Evolutionary conservation across 768 basidiomycete genomes (phyloP), one percentile per base, ranked within the genome.

Genomic region (Lentinula sp.): DNA sequence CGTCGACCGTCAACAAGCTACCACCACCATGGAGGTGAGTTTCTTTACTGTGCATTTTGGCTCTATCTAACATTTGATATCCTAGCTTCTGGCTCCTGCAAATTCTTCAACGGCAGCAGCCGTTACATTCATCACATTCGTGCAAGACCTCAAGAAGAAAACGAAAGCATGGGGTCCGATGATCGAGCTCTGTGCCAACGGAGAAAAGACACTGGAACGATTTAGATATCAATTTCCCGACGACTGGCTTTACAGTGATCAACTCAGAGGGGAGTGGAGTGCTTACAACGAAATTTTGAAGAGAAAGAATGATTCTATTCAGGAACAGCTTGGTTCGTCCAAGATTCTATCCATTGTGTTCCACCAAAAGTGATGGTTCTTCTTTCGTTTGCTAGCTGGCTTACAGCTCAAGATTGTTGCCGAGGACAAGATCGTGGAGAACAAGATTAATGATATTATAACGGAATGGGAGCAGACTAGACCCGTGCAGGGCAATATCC

Each of bases 351-450:
- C 35, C 64, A 11, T 52, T 35, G 49, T 37, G 10, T 50, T 5
- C 10, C 31, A 50, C 49, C n/a, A 9, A 16, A 13, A 51, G 3
- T n/a, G 32, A 18, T 46, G 7, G 40, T 3, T 37, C 3, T 43
- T 43, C 10, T 31, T 46, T 46, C 4, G 3, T 46, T 45, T 3
- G 15, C 16, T 62, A 96, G 95, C 93, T 64, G 97, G 96, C 0
- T 80, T 99, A n/a, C 97, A 98, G 74, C 80, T 98, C 64, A 99
- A 98, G 82, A 96, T 99, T 71, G 92, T 96, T n/a, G 95, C 97
- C 1, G 95, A 99, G 73, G 97, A 98, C 79, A 96, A 96, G 78
- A 94, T 98, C 59, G 86, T 98, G 1, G 93, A 96, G 78, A 92
- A 93, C 74, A 95, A 93, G 77, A 95, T 98, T 69, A 88, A 83